Evolutionary conservation across 2,329 filamentous ascomycete species (phyloP), one percentile per base, ranked within the genome.

Genomic region (Xylariomycetidae sp.): DNA sequence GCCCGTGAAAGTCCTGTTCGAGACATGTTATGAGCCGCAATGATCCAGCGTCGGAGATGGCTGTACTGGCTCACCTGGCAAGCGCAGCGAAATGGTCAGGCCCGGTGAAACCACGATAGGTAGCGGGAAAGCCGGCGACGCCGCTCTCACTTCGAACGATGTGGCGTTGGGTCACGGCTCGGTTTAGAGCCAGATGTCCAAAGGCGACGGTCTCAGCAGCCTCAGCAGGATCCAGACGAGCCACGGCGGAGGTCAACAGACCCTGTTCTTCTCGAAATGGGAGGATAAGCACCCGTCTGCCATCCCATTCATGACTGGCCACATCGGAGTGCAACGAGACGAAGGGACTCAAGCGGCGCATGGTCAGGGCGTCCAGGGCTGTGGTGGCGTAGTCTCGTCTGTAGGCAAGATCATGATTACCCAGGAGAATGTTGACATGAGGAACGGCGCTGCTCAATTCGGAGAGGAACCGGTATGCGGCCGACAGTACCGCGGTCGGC

Each of bases 401-500:
- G 39, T 57, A 54, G 15, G 55, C 54, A 12, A 59, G 44, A 37
- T 58, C 56, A 41, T 59, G 56, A 22, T 59, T 59, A 13, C 56
- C 56, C n/a, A 58, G 37, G n/a, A 59, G 38, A 27, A 59, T 44
- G 27, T 59, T 42, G 27, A 58, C 38, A 31, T 46, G 52, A 2
- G 55, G 54, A 13, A 56, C 51, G 12, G 45, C 40, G 5, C 38
- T 31, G 27, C 40, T 45, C 9, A 59, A 38, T 13, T 49, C 32
- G 32, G 44, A 40, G 22, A 59, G 44, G 36, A 59, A 59, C 27
- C 47, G 48, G 35, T 56, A 57, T 14, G 53, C 53, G n/a, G 53
- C 48, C 12, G 54, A 52, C 17, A 58, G 37, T 13, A 58, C 56
- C 7, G 53, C 45, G 1, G 54, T 57, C 2, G 48, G 45, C 42